These are phyloP conservation scores for Crepidotus variabilis DNA, from an alignment of 768 basidiomycete species.

Conservation along the genomic window DNA sequence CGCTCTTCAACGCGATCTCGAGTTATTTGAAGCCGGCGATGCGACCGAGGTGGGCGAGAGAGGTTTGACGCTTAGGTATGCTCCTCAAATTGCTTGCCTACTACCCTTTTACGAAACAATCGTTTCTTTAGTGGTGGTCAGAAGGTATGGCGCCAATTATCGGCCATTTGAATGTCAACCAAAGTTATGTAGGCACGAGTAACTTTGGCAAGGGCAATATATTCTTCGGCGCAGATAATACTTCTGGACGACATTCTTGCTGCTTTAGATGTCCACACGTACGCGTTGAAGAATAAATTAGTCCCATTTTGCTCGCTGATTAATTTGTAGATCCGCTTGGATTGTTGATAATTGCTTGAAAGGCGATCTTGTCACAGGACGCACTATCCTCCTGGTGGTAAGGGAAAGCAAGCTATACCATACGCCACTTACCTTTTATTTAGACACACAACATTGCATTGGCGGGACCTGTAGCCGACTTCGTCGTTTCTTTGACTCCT, in stretches of 20 bases:
- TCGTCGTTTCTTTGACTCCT: slow-evolving; percentile 47
- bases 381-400: slow-evolving; percentile 78
- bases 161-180: neutral
- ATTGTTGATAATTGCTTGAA: slow-evolving; percentile 70
- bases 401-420: slow-evolving; percentile 7
- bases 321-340: slow-evolving; percentile 61
- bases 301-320: too few species aligned
- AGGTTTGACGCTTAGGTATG: slow-evolving; percentile 44
- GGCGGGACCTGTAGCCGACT: slow-evolving; percentile 44
- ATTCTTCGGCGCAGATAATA: slow-evolving; percentile 49
- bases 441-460: slow-evolving; percentile 47
- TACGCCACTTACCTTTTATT: neutral
- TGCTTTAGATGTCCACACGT: slow-evolving; percentile 41
- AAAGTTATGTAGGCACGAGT: slow-evolving; percentile 30
- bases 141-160: slow-evolving; percentile 10
- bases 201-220: slow-evolving; percentile 37
- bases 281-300: neutral
- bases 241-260: slow-evolving; percentile 70
- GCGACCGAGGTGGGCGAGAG: slow-evolving; percentile 66
- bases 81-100: neutral
- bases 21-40: slow-evolving; percentile 59
- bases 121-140: slow-evolving; percentile 30
- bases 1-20: slow-evolving; percentile 67
- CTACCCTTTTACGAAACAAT: neutral
- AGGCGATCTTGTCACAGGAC: slow-evolving; percentile 64